A percentile compares a stretch with the other conserved stretches of the same genome.
These are phyloP conservation scores for Mortierella antarctica DNA, from an alignment of 192 early-diverging fungal genomes.

Conservation along the genomic window DNA sequence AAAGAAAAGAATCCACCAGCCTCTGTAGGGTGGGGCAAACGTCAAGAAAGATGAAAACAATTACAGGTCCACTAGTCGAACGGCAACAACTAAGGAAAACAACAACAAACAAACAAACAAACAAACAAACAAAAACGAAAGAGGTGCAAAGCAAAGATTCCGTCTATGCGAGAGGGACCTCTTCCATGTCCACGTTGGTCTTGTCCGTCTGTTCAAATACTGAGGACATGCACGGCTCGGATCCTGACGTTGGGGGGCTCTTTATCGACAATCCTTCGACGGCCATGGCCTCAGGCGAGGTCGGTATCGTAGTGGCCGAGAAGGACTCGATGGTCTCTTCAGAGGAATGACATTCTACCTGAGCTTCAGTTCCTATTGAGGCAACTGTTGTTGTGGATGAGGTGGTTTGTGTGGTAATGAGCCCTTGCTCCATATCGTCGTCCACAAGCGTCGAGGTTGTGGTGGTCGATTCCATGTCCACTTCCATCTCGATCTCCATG, in stretches of 20 bases:
- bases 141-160: background rate
- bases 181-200: slow-evolving; percentile 45
- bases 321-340: background rate
- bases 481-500: slow-evolving; percentile 35
- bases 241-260: slow-evolving; percentile 13
- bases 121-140: slow-evolving; percentile 8
- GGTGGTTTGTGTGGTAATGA: background rate
- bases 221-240: background rate
- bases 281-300: slow-evolving; percentile 34
- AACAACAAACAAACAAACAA: slow-evolving; percentile 18
- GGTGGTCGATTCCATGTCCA: slow-evolving; percentile 13
- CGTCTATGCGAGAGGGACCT: slow-evolving; percentile 31
- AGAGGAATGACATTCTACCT: slow-evolving; percentile 19
- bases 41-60: slow-evolving; percentile 6
- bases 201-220: slow-evolving; percentile 6
- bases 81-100: slow-evolving; percentile 5
- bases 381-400: slow-evolving; percentile 2
- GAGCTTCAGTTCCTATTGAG: background rate
- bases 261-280: slow-evolving; percentile 43
- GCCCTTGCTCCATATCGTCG: slow-evolving; percentile 11
- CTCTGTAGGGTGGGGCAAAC: background rate
- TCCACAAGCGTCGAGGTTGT: background rate
- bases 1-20: slow-evolving; percentile 1
- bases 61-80: background rate
- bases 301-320: slow-evolving; percentile 14